Base-by-base conservation (phyloP, 768 basidiomycete species). In the Lanmaoa pseudosensibilis region DNA sequence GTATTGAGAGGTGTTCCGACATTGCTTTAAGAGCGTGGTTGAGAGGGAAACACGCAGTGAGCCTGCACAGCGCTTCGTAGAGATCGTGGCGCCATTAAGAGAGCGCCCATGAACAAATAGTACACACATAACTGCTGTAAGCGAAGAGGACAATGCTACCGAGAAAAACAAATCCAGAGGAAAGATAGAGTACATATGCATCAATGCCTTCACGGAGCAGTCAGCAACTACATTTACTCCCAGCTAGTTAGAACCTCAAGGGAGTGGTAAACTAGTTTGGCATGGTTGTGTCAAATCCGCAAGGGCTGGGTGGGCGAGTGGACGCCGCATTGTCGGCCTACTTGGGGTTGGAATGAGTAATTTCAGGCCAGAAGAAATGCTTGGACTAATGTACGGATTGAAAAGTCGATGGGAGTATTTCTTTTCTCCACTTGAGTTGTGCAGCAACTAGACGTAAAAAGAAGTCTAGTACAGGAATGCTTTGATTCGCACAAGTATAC, bases 1-100 rank as follows among this genome's bases (percentile, higher is more conserved):
- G 56, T 57, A 69, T 68, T 15, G 51, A 44, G 49, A 62, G 44
- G 33, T 65, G 60, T 13, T 33, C 54, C 15, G 51, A 6, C 66
- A 67, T 68, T 40, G 55, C 11, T 57, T 30, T 4, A 25, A 38
- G 41, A 30, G 10, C 0, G 46, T 53, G 38, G 56, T 25, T 8
- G 47, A 48, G 30, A 54, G 38, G 32, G 13, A 46, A 46, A 52
- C 56, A 46, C 11, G 59, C 33, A 37, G 19, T 6, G 7, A 10
- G 47, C 55, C 13, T 23, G 25, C 58, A 10, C 41, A 38, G 40
- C 46, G 40, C 34, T 38, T 16, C 8, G 40, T 27, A 13, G 23
- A 10, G 25, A 7, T n/a, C 16, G 47, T 21, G 53, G 38, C 27
- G 32, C 45, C 47, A 30, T 39, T 8, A 9, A 33, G 18, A 0